Conservation (phyloP, 208 protist species). For the Spironucleus salmonicida region DNA sequence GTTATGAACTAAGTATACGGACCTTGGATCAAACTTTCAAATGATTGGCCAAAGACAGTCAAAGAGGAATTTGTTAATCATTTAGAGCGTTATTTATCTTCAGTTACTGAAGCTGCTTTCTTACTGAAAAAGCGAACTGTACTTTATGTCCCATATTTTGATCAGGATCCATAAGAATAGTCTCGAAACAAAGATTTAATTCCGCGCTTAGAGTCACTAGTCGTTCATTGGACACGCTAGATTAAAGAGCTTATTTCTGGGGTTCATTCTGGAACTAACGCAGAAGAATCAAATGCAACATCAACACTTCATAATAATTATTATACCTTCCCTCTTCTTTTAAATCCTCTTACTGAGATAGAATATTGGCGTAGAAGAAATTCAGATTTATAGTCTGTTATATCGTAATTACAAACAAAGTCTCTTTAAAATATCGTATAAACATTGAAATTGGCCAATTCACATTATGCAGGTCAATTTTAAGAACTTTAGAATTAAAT, state of each 20-base stretch:
- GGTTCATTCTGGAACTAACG: not conserved
- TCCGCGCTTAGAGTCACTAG: conserved; percentile 4
- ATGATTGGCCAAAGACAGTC: not conserved
- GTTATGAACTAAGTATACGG: conserved; percentile 9
- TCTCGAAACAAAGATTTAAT: conserved; percentile 18
- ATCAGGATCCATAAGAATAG: not conserved
- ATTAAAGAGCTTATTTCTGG: conserved; percentile 25
- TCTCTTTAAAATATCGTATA: not conserved
- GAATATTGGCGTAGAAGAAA: not conserved
- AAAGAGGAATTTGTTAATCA: conserved; percentile 17
- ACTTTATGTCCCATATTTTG: conserved; percentile 26
- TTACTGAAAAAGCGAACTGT: not conserved
- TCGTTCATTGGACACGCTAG: conserved; percentile 25
- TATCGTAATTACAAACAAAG: not conserved
- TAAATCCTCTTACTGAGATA: not conserved
- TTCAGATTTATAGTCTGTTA: not conserved
- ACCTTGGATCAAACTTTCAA: not conserved
- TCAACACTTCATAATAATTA: not conserved
- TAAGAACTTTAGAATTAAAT: not conserved
- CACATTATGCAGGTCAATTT: conserved; percentile 12
- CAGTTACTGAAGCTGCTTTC: conserved; percentile 9
- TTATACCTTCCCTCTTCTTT: not conserved
- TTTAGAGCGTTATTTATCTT: not conserved
- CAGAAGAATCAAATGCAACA: not conserved
- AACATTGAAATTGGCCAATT: conserved; percentile 16